Percentiles rank a stretch among this genome's conserved stretches.
These are phyloP conservation scores for Colletotrichum sp. DNA, from an alignment of 2,329 filamentous ascomycete genomes.

Conservation along the genomic window DNA sequence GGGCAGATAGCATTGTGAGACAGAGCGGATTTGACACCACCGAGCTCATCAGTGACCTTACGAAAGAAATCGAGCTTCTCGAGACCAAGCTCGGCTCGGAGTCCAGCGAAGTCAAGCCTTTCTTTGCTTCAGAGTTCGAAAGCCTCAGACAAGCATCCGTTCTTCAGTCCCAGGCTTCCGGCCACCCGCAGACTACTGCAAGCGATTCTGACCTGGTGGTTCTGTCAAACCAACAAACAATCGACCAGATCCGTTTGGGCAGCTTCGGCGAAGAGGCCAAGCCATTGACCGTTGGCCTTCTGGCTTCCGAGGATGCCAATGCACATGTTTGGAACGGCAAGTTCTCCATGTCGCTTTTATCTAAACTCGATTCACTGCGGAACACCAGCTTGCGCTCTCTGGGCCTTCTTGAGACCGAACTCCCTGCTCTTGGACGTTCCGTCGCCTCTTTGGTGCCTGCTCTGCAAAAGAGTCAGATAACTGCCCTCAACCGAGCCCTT, in stretches of 20 bases:
- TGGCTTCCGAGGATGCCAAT: conserved; percentile 5
- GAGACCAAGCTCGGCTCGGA: conserved; percentile 51
- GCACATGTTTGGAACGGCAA: conserved; percentile 43
- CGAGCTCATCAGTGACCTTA: conserved; percentile 54
- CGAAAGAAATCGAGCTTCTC: conserved; percentile 56
- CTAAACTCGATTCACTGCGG: conserved; percentile 55
- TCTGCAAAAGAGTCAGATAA: conserved; percentile 54
- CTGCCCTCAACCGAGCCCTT: conserved; percentile 54
- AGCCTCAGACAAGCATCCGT: conserved; percentile 57
- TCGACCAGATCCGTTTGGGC: conserved; percentile 45
- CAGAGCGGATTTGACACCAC: conserved; percentile 45
- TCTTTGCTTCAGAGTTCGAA: conserved; percentile 62
- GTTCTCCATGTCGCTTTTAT: conserved; percentile 53
- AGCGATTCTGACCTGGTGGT: conserved; percentile 48
- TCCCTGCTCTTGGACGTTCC: conserved; percentile 64
- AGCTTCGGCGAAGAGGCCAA: conserved; percentile 8
- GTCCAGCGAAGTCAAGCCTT: conserved; percentile 48
- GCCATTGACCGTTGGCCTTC: conserved; percentile 10
- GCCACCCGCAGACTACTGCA: background rate
- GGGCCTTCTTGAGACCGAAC: conserved; percentile 67
- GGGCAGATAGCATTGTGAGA: conserved; percentile 63
- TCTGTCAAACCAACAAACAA: conserved; percentile 51
- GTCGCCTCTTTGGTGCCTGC: conserved; percentile 54
- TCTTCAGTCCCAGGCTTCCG: conserved; percentile 37
- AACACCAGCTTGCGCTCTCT: conserved; percentile 65